Percentiles rank a stretch among this genome's conserved stretches.
Conservation (phyloP, 148 eudicot genomes). For the Silene uniflora region DNA sequence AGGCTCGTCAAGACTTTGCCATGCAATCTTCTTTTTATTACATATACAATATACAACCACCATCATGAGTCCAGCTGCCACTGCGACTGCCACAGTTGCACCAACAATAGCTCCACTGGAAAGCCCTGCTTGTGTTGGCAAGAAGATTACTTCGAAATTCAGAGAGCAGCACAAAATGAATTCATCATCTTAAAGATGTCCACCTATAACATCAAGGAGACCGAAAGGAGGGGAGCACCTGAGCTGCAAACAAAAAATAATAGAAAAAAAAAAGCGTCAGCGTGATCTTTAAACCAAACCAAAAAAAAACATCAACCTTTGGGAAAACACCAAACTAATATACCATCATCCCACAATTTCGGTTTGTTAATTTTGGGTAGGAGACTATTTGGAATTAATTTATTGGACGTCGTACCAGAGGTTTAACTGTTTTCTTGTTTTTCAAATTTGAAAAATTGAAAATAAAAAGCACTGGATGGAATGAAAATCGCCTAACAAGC, state of each 20-base stretch:
- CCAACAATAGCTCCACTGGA: conserved; percentile 54
- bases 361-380: too few relatives aligned
- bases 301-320: too few relatives aligned
- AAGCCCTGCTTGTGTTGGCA: conserved; percentile 35
- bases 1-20: conserved; percentile 26
- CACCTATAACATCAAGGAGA: neutral
- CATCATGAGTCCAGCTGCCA: conserved; percentile 30
- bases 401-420: too few relatives aligned
- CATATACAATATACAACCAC: conserved; percentile 27
- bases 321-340: too few relatives aligned
- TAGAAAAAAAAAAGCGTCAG: neutral
- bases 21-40: conserved; percentile 33
- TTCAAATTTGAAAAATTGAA: too few relatives aligned
- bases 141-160: conserved; percentile 7
- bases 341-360: too few relatives aligned
- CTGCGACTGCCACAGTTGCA: conserved; percentile 43
- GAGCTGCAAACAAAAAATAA: conserved; percentile 23
- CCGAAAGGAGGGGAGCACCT: conserved; percentile 22
- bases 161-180: conserved; percentile 1
- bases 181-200: conserved; percentile 1
- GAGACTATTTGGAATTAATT: too few relatives aligned
- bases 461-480: too few relatives aligned
- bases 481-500: too few relatives aligned
- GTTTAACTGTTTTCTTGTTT: too few relatives aligned
- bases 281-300: too few relatives aligned